Base-by-base conservation (phyloP, 169 alveolate genomes). In the Eimeria acervulina region DNA sequence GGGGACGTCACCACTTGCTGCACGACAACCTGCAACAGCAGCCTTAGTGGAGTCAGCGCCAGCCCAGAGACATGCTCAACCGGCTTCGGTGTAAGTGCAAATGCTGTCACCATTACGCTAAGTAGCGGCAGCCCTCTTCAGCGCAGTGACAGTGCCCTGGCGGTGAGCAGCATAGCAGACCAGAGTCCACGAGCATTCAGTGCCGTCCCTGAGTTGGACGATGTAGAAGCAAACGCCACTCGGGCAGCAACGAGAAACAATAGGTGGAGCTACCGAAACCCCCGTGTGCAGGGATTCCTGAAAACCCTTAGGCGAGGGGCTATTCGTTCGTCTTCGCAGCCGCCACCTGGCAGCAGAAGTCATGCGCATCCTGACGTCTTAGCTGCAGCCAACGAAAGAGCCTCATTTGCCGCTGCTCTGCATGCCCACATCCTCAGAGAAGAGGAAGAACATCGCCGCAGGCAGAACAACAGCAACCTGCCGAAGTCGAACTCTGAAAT, bases 381-480 rank as follows among this genome's bases (percentile, higher is more conserved):
- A 33, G 66, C 40, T 23, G 23, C 66, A 36, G 31, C 31, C 5
- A 59, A 7, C 23, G 63, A 10, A 7, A 52, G 44, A 4, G 23
- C 63, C 38, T 33, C 59, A 10, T 23, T 36, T 0, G 81, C 93
- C 7, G 93, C 78, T 61, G 93, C 93, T 40, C n/a, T 85, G 63
- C 93, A 52, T 21, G 93, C 93, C 31, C 80, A 55, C 80, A 61
- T 85, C 23, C 63, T 59, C 61, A 31, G 51, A 28, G 93, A 52
- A 85, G 93, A 85, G 80, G 81, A 85, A 17, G 93, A 85, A 40
- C 93, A 85, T n/a, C 93, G 93, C 21, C 93, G 93, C n/a, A 85
- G 93, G 81, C 93, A 81, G 59, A 80, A 85, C 31, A 80, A 85
- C 31, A 85, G 93, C 93, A 52, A 47, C 93, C 31, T 85, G 59